Percentiles rank a stretch among this genome's conserved stretches.
Conservation (phyloP, 345 rosid genomes). For the Arabis hirsuta region DNA sequence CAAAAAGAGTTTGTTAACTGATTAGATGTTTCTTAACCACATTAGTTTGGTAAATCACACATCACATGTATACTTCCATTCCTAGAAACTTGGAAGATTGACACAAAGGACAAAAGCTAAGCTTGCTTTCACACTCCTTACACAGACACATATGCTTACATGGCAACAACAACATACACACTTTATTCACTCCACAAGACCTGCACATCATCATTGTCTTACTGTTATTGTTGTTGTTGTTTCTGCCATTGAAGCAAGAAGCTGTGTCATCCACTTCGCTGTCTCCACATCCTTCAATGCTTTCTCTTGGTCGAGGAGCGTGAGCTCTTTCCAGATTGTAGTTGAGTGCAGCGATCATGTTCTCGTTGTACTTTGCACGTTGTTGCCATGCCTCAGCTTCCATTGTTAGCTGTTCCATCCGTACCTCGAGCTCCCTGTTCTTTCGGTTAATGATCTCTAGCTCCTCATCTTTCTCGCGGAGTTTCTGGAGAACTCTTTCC, state of each 20-base stretch:
- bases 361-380: conserved; percentile 71
- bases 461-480: conserved; percentile 75
- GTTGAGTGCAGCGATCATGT: conserved; percentile 68
- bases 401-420: conserved; percentile 62
- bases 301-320: conserved; percentile 66
- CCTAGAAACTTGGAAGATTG: conserved; percentile 74
- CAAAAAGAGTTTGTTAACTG: conserved; percentile 37
- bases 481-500: conserved; percentile 61
- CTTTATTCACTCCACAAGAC: conserved; percentile 72
- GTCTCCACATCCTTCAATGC: conserved; percentile 87
- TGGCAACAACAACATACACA: conserved; percentile 83
- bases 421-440: conserved; percentile 80
- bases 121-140: conserved; percentile 85
- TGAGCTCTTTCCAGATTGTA: conserved; percentile 71
- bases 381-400: conserved; percentile 88
- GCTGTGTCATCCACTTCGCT: conserved; percentile 92
- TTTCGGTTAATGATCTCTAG: conserved; percentile 67
- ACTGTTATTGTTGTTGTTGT: conserved; percentile 46
- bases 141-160: conserved; percentile 97
- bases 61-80: conserved; percentile 83
- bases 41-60: conserved; percentile 19
- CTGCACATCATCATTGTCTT: conserved; percentile 69
- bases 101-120: conserved; percentile 85
- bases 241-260: conserved; percentile 70
- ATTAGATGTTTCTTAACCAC: conserved; percentile 19